Percentiles rank a stretch among this genome's conserved stretches.
These are phyloP conservation scores for Pseudogymnoascus sp. DNA, from an alignment of 2,329 filamentous ascomycete genomes.

Conservation along the genomic window DNA sequence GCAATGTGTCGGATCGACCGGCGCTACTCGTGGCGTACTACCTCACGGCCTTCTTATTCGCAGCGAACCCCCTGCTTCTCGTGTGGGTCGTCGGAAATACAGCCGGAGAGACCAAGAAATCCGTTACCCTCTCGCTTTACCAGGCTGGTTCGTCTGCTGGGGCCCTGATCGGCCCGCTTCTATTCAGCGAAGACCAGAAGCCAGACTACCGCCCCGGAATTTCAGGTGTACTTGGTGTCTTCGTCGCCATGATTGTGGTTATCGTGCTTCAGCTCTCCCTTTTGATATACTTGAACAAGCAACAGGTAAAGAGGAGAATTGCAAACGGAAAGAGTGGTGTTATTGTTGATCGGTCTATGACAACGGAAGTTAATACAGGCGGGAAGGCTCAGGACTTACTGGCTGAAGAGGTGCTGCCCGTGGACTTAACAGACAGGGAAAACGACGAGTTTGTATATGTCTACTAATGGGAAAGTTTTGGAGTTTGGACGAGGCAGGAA, in stretches of 20 bases:
- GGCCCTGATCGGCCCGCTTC: slow-evolving; percentile 58
- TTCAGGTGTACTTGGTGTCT: slow-evolving; percentile 45
- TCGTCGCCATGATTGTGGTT: slow-evolving; percentile 43
- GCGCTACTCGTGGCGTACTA: slow-evolving; percentile 55
- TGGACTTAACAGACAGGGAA: slow-evolving; percentile 55
- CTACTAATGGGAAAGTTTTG: slow-evolving; percentile 32
- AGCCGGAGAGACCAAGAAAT: slow-evolving; percentile 60
- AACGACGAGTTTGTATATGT: slow-evolving; percentile 64
- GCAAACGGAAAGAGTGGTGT: slow-evolving; percentile 51
- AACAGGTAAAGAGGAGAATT: slow-evolving; percentile 47
- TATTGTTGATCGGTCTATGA: slow-evolving; percentile 56
- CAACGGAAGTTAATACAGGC: slow-evolving; percentile 19
- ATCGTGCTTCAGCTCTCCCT: slow-evolving; percentile 47
- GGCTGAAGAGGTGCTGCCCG: slow-evolving; percentile 25
- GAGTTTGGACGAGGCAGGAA: not conserved
- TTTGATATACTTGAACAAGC: slow-evolving; percentile 47
- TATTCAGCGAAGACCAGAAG: slow-evolving; percentile 50
- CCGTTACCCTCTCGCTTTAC: slow-evolving; percentile 54
- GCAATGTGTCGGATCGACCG: slow-evolving; percentile 36
- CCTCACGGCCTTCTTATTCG: slow-evolving; percentile 57
- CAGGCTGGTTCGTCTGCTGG: slow-evolving; percentile 54
- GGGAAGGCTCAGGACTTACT: not conserved
- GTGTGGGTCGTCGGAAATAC: slow-evolving; percentile 65
- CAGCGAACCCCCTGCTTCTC: slow-evolving; percentile 57
- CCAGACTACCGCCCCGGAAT: slow-evolving; percentile 53